phyloP scores from a whole-genome alignment of 495 filamentous ascomycete genomes.

The Tuber indicum region DNA sequence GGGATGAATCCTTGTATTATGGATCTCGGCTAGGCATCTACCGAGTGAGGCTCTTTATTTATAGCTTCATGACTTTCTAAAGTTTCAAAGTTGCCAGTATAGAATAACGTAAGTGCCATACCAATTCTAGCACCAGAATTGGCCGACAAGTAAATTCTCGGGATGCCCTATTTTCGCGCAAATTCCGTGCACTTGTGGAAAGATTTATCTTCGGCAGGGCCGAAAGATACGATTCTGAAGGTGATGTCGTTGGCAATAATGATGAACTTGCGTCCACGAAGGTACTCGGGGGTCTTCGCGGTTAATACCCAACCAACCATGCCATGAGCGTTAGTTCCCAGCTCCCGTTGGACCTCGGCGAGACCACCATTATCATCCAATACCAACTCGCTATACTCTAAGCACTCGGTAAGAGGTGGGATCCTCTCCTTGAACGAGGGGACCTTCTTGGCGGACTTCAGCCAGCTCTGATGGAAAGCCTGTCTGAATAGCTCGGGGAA shows the following conservation, averaged over 20 bases:
- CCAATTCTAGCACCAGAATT: slow-evolving; percentile 98
- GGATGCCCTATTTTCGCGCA: slow-evolving; percentile 85
- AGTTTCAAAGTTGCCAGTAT: too few relatives aligned
- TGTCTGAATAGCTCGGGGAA: slow-evolving; percentile 99
- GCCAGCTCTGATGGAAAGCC: slow-evolving; percentile 94
- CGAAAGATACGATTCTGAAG: slow-evolving; percentile 96
- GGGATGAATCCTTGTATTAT: slow-evolving; percentile 53
- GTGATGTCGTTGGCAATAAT: slow-evolving; percentile 99
- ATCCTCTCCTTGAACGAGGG: slow-evolving; percentile 69
- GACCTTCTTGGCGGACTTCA: slow-evolving; percentile 61
- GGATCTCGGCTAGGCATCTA: too few relatives aligned
- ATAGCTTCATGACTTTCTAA: too few relatives aligned
- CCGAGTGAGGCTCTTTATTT: too few relatives aligned
- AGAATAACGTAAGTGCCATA: slow-evolving; percentile 52
- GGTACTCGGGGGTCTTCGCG: slow-evolving; percentile 94
- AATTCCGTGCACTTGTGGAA: slow-evolving; percentile 98
- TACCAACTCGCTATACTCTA: slow-evolving; percentile 89
- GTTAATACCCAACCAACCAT: slow-evolving; percentile 98
- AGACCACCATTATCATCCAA: slow-evolving; percentile 89
- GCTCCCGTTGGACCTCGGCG: slow-evolving; percentile 84
- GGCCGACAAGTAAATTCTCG: slow-evolving; percentile 93
- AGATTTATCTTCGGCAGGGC: slow-evolving; percentile 91
- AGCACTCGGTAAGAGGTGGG: slow-evolving; percentile 79
- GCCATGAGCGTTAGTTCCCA: slow-evolving; percentile 88
- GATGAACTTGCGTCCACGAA: slow-evolving; percentile 81